phyloP scores from a whole-genome alignment of 305 asterid genomes.

The Galium porrigens region DNA sequence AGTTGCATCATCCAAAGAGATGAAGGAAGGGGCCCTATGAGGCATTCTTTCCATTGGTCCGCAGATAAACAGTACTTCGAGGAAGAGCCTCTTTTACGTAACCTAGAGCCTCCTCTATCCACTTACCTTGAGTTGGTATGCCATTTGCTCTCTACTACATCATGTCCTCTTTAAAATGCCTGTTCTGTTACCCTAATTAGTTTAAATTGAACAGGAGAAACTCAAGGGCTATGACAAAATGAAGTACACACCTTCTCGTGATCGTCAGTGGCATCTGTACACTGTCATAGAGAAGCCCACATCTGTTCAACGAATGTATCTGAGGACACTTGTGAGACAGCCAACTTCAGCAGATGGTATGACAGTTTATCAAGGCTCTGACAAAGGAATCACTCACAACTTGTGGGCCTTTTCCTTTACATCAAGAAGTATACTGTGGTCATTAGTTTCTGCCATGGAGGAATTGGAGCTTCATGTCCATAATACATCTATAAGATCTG shows the following conservation, averaged over 20 bases:
- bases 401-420: conserved; percentile 58
- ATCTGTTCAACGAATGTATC: conserved; percentile 65
- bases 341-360: conserved; percentile 68
- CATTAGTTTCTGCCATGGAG: conserved; percentile 80
- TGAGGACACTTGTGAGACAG: conserved; percentile 89
- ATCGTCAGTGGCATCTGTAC: conserved; percentile 97
- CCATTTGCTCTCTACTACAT: conserved; percentile 5
- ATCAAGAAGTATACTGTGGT: conserved; percentile 80
- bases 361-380: conserved; percentile 42
- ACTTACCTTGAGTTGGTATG: conserved; percentile 89
- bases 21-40: conserved; percentile 96
- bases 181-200: conserved; percentile 3
- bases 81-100: conserved; percentile 86
- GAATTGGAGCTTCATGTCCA: conserved; percentile 94
- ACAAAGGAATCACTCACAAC: conserved; percentile 38
- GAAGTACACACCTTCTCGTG: conserved; percentile 83
- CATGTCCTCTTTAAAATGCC: not conserved
- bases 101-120: conserved; percentile 96
- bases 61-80: conserved; percentile 52
- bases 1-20: conserved; percentile 96
- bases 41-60: conserved; percentile 94
- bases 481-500: conserved; percentile 62
- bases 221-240: conserved; percentile 65
- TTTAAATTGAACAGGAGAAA: conserved; percentile 51
- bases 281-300: conserved; percentile 60